Evolutionary conservation across 1,284 basidiomycete species (phyloP).

Genomic region (Ganoderma lucidum): DNA sequence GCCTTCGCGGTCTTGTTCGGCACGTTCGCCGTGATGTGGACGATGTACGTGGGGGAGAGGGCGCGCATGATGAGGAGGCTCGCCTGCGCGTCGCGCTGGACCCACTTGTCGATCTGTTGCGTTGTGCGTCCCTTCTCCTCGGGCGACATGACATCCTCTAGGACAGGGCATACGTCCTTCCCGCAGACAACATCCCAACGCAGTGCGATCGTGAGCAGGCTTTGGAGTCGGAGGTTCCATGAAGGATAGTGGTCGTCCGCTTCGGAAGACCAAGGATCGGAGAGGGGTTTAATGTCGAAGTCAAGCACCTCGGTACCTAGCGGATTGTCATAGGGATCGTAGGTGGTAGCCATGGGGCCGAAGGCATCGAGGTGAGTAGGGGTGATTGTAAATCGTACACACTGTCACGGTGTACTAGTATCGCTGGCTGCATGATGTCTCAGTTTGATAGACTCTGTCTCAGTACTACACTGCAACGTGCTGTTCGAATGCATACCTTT

Average conservation of each 20-base stretch:
- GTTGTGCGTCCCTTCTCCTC: slow-evolving; percentile 5
- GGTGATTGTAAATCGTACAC: not conserved
- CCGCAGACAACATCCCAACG: slow-evolving; percentile 14
- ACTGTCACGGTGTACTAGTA: not conserved
- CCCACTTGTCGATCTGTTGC: slow-evolving; percentile 6
- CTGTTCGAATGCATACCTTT: too few relatives aligned
- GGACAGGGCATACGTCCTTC: slow-evolving; percentile 7
- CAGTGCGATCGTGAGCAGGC: slow-evolving; percentile 2
- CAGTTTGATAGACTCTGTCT: not conserved
- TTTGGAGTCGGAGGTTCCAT: slow-evolving; percentile 7
- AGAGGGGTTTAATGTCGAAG: slow-evolving; percentile 9
- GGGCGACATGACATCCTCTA: not conserved
- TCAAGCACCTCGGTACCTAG: not conserved
- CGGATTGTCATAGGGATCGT: not conserved
- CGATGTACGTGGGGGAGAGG: slow-evolving; percentile 1
- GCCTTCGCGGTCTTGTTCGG: slow-evolving; percentile 13
- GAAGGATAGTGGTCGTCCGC: slow-evolving; percentile 14
- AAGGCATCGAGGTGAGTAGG: not conserved
- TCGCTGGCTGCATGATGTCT: not conserved
- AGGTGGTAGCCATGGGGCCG: not conserved
- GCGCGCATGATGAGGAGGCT: slow-evolving; percentile 14
- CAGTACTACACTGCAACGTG: not conserved
- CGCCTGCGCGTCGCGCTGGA: slow-evolving; percentile 13
- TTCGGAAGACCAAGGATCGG: slow-evolving; percentile 3
- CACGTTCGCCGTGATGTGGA: not conserved